Evolutionary conservation across 371 early-diverging fungal species (phyloP), one percentile per base, ranked within the genome.

Genomic region (Blastocladiella emersonii): DNA sequence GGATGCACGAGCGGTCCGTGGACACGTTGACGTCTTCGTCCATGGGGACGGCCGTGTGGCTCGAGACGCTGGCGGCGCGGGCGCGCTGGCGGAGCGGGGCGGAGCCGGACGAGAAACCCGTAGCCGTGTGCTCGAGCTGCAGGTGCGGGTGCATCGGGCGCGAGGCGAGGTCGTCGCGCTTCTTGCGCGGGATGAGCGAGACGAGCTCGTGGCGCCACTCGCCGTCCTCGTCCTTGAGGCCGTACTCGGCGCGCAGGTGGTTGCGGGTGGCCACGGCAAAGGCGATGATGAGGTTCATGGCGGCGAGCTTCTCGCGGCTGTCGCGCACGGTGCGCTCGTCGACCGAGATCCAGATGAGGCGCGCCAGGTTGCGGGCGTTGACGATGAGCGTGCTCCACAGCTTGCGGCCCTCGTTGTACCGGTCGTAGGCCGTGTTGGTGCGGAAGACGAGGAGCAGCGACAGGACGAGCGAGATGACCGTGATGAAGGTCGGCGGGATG

Each of bases 341-440:
- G 63, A 82, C 79, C 45, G 76, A 71, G 44, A 82, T 74, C 85
- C 85, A 86, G n/a, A 86, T 70, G 35, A 81, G 62, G 15, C 89
- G 77, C 1, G 85, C 76, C 34, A 86, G 66, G 57, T 84, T 84
- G 23, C 84, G 75, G 35, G 74, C 72, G 49, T 77, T 78, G 32
- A 79, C 78, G 35, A 70, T 70, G 63, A 88, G 66, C 15, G 76
- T 72, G 48, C 78, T 77, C 84, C 85, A 87, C 15, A 83, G 70
- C 43, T 78, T 79, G 64, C 87, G 74, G 21, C 85, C 89, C 64
- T 87, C 89, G 68, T 82, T 85, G 72, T 82, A 90, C 27, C 90
- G 75, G 35, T 85, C 86, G 69, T 89, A 89, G 1, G 86, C 79
- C 2, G 87, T 84, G 70, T 88, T 88, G 66, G 86, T 88, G 61